phyloP scores from a whole-genome alignment of 768 basidiomycete species.

The Xerocomellus chrysenteron region DNA sequence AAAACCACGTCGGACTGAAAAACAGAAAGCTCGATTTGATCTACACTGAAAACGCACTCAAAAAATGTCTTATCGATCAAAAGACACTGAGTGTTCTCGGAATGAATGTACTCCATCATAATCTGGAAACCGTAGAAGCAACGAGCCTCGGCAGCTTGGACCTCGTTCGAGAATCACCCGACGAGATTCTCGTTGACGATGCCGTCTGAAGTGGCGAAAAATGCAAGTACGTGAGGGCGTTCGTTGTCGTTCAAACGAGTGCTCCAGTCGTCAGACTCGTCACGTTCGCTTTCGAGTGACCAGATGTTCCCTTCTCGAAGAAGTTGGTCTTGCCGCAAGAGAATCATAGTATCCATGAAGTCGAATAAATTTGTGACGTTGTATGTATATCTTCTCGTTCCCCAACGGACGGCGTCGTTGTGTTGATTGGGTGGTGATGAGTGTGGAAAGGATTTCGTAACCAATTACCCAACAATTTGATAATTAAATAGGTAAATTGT shows the following conservation, averaged over 20 bases:
- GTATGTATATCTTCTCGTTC: constrained; percentile 81
- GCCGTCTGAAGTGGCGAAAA: constrained; percentile 80
- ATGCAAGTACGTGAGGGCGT: constrained; percentile 71
- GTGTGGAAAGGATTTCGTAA: no score
- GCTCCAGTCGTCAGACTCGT: constrained; percentile 69
- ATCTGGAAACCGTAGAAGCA: constrained; percentile 98
- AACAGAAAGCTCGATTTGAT: constrained; percentile 46
- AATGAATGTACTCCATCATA: constrained; percentile 98
- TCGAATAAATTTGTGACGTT: constrained; percentile 79
- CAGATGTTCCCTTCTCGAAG: constrained; percentile 92
- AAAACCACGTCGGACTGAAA: no score
- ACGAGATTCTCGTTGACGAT: constrained; percentile 92
- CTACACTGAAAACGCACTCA: constrained; percentile 42
- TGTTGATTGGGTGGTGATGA: no score
- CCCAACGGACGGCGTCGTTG: constrained; percentile 56
- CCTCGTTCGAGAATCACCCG: constrained; percentile 90
- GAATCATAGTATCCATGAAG: constrained; percentile 89
- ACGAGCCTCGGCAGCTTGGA: constrained; percentile 88
- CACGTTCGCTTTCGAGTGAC: constrained; percentile 70
- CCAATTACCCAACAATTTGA: no score
- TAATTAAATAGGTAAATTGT: no score
- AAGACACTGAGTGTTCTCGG: constrained; percentile 82
- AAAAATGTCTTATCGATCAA: constrained; percentile 66
- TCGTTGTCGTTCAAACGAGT: constrained; percentile 51
- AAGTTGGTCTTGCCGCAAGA: constrained; percentile 96